phyloP scores from a whole-genome alignment of 139 green algal species.

The Zygnema circumcarinatum region DNA sequence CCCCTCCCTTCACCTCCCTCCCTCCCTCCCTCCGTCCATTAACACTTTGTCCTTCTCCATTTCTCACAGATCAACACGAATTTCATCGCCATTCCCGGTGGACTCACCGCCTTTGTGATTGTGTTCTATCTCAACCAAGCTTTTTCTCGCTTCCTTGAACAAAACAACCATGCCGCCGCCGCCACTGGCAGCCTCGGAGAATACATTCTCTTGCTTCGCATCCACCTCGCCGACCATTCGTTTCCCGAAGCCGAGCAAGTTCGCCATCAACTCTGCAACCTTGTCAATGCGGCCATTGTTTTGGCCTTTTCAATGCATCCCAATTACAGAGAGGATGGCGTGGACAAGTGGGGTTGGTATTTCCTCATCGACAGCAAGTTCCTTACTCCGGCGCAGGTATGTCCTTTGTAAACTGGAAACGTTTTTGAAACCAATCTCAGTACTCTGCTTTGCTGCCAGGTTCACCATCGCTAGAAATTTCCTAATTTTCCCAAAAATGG shows the following conservation, averaged over 20 bases:
- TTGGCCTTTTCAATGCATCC: neutral
- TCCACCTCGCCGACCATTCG: neutral
- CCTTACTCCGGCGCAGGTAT: neutral
- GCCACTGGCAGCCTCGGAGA: neutral
- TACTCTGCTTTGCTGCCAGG: neutral
- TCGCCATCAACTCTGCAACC: constrained; percentile 7
- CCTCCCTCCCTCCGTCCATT: no score
- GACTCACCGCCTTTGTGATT: neutral
- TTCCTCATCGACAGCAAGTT: neutral
- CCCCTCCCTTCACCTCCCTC: no score
- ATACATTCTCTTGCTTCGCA: neutral
- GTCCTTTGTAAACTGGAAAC: neutral
- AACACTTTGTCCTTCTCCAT: no score
- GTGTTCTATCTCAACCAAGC: constrained; percentile 14
- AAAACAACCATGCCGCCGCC: neutral
- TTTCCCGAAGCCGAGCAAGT: neutral
- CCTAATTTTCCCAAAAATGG: neutral
- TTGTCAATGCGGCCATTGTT: neutral
- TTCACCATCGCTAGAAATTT: neutral
- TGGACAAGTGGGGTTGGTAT: constrained; percentile 2
- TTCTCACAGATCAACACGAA: neutral
- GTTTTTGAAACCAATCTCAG: neutral
- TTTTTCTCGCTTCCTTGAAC: neutral
- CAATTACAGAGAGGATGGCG: neutral
- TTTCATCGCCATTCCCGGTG: neutral